Evolutionary conservation across 129 eudicot genomes (phyloP).

Genomic region (Tanacetum coccineum): DNA sequence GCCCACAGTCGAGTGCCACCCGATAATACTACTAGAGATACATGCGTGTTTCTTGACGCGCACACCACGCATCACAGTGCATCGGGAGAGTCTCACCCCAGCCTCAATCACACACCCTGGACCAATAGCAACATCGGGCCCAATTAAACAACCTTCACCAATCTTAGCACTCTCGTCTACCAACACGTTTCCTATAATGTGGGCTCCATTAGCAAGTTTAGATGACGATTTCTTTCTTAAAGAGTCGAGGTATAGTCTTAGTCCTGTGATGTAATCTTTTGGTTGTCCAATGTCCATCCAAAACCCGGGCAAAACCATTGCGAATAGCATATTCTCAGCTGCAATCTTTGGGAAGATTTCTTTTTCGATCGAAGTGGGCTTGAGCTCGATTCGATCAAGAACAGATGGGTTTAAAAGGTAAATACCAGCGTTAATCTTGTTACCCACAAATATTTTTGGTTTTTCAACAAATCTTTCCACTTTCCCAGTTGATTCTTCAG

Average conservation of each 20-base stretch:
- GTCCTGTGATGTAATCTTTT: constrained; percentile 75
- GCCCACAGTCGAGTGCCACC: constrained; percentile 96
- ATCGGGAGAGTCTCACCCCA: constrained; percentile 78
- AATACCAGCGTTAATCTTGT: constrained; percentile 86
- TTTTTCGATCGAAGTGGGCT: constrained; percentile 85
- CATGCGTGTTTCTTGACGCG: constrained; percentile 82
- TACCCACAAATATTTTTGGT: constrained; percentile 83
- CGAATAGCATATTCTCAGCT: constrained; percentile 50
- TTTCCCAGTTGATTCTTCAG: constrained; percentile 34
- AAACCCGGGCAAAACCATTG: constrained; percentile 88
- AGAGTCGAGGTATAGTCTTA: constrained; percentile 76
- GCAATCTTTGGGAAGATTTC: constrained; percentile 80
- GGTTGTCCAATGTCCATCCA: constrained; percentile 99
- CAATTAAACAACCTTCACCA: constrained; percentile 88
- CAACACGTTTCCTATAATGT: constrained; percentile 72
- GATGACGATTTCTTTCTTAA: constrained; percentile 57
- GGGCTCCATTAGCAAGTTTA: constrained; percentile 52
- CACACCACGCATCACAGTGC: constrained; percentile 92
- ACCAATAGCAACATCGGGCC: constrained; percentile 91
- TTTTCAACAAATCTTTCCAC: constrained; percentile 49
- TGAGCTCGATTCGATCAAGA: constrained; percentile 67
- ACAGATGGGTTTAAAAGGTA: constrained; percentile 73
- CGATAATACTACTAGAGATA: constrained; percentile 70
- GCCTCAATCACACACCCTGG: constrained; percentile 87
- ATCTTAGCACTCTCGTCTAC: constrained; percentile 79